Evolutionary conservation across 2,329 filamentous ascomycete genomes (phyloP), one percentile per base, ranked within the genome.

Genomic region (Helotiales sp.): DNA sequence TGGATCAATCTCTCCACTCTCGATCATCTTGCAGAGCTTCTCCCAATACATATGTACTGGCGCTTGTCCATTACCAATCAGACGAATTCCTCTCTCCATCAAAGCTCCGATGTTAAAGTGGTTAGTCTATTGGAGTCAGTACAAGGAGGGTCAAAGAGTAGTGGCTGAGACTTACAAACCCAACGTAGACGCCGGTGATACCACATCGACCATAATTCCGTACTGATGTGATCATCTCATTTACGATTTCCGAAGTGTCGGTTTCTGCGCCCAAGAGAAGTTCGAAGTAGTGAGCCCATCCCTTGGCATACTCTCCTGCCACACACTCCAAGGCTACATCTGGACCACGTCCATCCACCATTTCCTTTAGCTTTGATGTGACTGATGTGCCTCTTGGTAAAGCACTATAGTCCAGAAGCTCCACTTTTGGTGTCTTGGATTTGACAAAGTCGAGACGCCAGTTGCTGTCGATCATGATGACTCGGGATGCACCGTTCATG

Each of bases 41-140:
- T 91, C 79, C 91, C 52, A 59, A 24, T 59, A 59, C 31, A 59
- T 29, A 30, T 59, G 57, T 15, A 59, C 57, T 22, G 57, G 57
- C 1, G 57, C 57, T 66, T 86, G 83, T 1, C 83, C 83, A 66
- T 85, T 85, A 17, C 84, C 83, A 42, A 85, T 92, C 44, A 96
- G 81, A 1, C 89, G 86, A 64, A 96, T 85, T n/a, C 91, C 91
- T 30, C 89, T 86, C 75, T 96, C 85, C 91, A 96, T 96, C 13
- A 96, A 70, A 0, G 89, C 86, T 9, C 91, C 66, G 19, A 70
- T 68, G 33, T 67, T 66, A 57, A 70, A 68, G 29, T 69, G 66
- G 34, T 69, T 69, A 12, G 63, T 63, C 58, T 64, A 25, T 10
- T 5, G 15, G 17, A 13, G 34, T 57, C 50, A 58, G 58, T 52